Evolutionary conservation across 768 basidiomycete genomes (phyloP).

Genomic region (Inosperma sp.): DNA sequence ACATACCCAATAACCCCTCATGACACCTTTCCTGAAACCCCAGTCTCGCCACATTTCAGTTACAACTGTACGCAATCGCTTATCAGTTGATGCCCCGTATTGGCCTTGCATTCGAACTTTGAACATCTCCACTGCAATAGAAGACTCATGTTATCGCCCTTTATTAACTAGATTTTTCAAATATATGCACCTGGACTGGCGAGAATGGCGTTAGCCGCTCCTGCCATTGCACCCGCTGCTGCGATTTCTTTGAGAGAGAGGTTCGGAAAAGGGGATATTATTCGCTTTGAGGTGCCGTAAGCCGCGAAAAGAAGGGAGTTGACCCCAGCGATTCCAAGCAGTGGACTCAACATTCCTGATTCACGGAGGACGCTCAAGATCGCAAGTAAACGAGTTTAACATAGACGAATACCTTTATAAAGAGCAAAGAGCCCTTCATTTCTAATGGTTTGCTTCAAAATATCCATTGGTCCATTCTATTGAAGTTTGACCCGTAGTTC

Average conservation of each 20-base stretch:
- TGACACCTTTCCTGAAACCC: slow-evolving; percentile 84
- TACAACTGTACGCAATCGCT: slow-evolving; percentile 65
- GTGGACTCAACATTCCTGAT: slow-evolving; percentile 83
- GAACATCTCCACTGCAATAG: slow-evolving; percentile 83
- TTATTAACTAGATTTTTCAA: neutral
- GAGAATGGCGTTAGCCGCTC: slow-evolving; percentile 82
- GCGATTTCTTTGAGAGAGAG: slow-evolving; percentile 77
- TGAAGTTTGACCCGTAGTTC: neutral
- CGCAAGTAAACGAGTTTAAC: too few species aligned
- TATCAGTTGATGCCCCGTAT: slow-evolving; percentile 77
- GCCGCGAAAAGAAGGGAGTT: slow-evolving; percentile 94
- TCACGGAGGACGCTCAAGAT: neutral
- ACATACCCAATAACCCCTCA: slow-evolving; percentile 94
- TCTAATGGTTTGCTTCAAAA: slow-evolving; percentile 71
- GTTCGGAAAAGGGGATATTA: slow-evolving; percentile 87
- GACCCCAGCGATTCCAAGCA: slow-evolving; percentile 91
- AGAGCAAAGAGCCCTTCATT: slow-evolving; percentile 92
- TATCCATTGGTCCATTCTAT: slow-evolving; percentile 93
- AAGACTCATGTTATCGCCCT: neutral
- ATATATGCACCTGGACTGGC: slow-evolving; percentile 75
- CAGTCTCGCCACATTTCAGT: slow-evolving; percentile 83
- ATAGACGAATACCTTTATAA: slow-evolving; percentile 97
- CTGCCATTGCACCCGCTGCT: slow-evolving; percentile 86
- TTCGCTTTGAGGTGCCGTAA: slow-evolving; percentile 73
- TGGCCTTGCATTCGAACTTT: slow-evolving; percentile 98